Evolutionary conservation across 106 monocot species (phyloP).

Genomic region (Agapanthus africanus): DNA sequence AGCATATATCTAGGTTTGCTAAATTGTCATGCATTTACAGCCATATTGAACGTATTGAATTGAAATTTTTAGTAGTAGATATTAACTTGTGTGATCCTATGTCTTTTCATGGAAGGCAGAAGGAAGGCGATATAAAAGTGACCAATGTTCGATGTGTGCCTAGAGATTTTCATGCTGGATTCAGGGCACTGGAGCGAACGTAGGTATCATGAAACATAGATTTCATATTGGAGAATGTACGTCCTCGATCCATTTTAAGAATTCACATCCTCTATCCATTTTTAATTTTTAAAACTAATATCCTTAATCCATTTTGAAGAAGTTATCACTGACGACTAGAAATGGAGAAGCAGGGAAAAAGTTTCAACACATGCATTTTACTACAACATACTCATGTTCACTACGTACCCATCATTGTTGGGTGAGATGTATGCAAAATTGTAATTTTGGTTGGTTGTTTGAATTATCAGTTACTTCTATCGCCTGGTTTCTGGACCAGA

Average conservation of each 20-base stretch:
- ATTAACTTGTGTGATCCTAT: neutral
- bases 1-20: neutral
- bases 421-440: no score
- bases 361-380: no score
- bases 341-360: no score
- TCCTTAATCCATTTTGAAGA: neutral
- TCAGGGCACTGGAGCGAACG: conserved; percentile 78
- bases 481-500: conserved; percentile 86
- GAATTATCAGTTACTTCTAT: conserved; percentile 62
- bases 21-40: neutral
- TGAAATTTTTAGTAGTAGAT: neutral
- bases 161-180: conserved; percentile 86
- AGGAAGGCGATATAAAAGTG: conserved; percentile 81
- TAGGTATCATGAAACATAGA: conserved; percentile 36
- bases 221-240: neutral
- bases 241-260: neutral
- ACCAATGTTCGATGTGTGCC: conserved; percentile 78
- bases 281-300: neutral
- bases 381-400: no score
- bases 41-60: neutral
- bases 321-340: no score
- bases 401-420: no score
- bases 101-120: conserved; percentile 41
- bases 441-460: neutral
- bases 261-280: no score